phyloP scores from a whole-genome alignment of 352 stramenopile genomes.

The Nothophytophthora sp. region DNA sequence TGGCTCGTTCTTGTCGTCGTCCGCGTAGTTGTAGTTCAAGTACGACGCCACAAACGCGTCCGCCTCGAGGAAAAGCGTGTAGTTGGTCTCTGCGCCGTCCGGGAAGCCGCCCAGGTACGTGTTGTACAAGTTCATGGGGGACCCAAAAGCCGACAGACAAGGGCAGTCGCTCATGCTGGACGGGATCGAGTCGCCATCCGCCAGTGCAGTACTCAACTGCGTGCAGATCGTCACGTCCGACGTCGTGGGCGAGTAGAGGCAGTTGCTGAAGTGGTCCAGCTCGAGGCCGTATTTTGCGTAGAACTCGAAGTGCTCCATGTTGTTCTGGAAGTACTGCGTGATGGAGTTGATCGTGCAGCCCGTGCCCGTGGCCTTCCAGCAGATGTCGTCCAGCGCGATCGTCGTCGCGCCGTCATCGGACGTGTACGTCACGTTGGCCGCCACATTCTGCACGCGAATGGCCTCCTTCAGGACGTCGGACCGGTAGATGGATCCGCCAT shows the following conservation, averaged over 20 bases:
- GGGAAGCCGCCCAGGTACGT: conserved; percentile 61
- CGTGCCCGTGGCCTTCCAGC: conserved; percentile 65
- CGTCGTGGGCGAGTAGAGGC: conserved; percentile 53
- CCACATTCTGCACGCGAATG: conserved; percentile 49
- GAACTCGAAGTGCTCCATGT: conserved; percentile 55
- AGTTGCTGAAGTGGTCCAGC: conserved; percentile 62
- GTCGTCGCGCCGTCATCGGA: conserved; percentile 19
- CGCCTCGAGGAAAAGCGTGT: conserved; percentile 47
- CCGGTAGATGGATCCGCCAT: conserved; percentile 55
- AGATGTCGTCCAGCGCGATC: conserved; percentile 53
- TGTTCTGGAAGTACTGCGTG: conserved; percentile 74
- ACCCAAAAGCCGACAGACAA: conserved; percentile 59
- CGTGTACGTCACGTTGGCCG: conserved; percentile 40
- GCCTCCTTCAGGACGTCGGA: conserved; percentile 51
- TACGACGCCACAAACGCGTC: conserved; percentile 51
- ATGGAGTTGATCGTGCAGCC: conserved; percentile 59
- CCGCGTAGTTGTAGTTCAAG: conserved; percentile 68
- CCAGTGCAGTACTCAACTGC: conserved; percentile 32
- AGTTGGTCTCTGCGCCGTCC: conserved; percentile 46
- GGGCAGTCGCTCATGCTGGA: conserved; percentile 63
- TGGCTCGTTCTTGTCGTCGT: conserved; percentile 41
- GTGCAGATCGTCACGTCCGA: conserved; percentile 52
- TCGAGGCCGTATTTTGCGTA: conserved; percentile 52
- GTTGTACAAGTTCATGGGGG: conserved; percentile 76
- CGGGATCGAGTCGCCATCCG: conserved; percentile 41